Percentiles rank a stretch among this genome's conserved stretches.
phyloP scores from a whole-genome alignment of 805 yeast genomes.

The Kockiozyma suomiensis region DNA sequence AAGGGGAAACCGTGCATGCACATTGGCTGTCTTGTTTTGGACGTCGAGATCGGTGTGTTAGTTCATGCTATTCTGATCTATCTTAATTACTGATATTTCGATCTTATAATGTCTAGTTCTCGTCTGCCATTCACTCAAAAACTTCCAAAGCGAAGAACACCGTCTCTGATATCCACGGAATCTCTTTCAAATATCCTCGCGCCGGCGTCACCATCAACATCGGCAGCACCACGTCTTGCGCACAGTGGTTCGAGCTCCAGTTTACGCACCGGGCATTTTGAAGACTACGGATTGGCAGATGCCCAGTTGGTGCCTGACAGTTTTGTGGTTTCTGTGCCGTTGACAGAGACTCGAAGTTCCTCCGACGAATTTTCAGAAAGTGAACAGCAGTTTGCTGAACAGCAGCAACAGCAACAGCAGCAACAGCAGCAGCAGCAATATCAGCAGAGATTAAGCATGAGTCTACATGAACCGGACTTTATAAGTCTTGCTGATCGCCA shows the following conservation, averaged over 20 bases:
- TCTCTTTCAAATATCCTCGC: conserved; percentile 12
- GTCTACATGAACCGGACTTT: conserved; percentile 1
- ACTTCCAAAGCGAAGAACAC: neutral
- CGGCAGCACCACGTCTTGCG: neutral
- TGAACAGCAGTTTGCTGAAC: neutral
- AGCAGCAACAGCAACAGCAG: neutral
- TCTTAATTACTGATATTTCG: too few relatives aligned
- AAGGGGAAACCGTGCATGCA: neutral
- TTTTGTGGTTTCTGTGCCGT: conserved; percentile 29
- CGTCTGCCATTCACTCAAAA: neutral
- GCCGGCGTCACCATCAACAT: neutral
- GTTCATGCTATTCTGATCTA: too few relatives aligned
- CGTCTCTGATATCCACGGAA: conserved; percentile 16
- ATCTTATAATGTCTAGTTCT: too few relatives aligned
- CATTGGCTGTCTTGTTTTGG: conserved; percentile 7
- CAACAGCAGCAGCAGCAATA: neutral
- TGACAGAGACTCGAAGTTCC: conserved; percentile 5
- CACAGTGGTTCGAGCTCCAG: neutral
- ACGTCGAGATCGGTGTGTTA: neutral
- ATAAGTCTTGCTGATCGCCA: conserved; percentile 1
- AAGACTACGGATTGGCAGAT: conserved; percentile 26
- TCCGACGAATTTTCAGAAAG: neutral
- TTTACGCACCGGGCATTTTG: neutral
- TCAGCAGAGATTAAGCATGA: neutral
- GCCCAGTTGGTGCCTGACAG: conserved; percentile 29